Evolutionary conservation across 2,329 filamentous ascomycete genomes (phyloP), one percentile per base, ranked within the genome.

Genomic region (Lecanicillium sp.): DNA sequence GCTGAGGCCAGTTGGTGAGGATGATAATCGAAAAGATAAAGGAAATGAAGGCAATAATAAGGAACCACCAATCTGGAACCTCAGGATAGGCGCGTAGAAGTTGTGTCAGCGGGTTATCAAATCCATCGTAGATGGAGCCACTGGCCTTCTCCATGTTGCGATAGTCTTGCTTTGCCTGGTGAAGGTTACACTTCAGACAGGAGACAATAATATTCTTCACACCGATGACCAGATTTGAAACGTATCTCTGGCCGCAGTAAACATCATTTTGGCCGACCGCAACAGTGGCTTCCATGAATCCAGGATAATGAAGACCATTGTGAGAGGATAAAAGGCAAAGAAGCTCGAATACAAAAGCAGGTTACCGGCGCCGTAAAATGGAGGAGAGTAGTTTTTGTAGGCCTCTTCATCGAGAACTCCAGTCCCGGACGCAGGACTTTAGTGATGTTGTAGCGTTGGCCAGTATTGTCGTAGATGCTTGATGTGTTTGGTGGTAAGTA

Each of bases 401-500:
- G 53, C 57, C 4, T 49, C 50, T 3, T 49, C 49, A 6, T 63
- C 50, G 2, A 66, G 47, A 12, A 54, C 25, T 0, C 55, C 52
- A 4, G 53, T 48, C 1, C 46, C 44, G 4, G 17, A 12, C 9
- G 54, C 39, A 78, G 58, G 4, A 78, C 70, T 1, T 56, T 58
- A 0, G 54, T 49, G 4, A 68, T 62, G 11, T 61, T 56, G 42
- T 68, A 71, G 0, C 53, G 45, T 0, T 52, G 59, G 2, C 58
- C 65, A 4, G 62, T 59, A 40, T 72, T 66, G 31, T 65, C 62
- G 28, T 68, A 72, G 13, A 65, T 65, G 1, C 56, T 54, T 3
- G 59, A 62, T 1, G 65, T 65, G 53, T 72, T 72, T 48, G 69
- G 68, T 5, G 68, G 68, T 8, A 72, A 54, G 30, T 66, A 71